phyloP scores from a whole-genome alignment of 257 asterid species.

The Cordia subcordata region DNA sequence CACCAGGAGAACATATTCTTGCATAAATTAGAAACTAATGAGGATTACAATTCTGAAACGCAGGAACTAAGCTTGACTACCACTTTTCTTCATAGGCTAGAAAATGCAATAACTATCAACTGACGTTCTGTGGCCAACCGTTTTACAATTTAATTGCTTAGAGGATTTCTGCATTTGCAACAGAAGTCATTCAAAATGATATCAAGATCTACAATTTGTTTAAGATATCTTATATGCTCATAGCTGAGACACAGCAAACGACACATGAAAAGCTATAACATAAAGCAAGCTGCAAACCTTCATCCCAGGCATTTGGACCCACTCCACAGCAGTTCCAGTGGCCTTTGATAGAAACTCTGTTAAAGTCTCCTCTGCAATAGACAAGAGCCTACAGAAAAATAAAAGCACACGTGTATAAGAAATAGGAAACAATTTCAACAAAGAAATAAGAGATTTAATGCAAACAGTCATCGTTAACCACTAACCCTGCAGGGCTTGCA shows the following conservation, averaged over 20 bases:
- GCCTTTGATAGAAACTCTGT: constrained; percentile 96
- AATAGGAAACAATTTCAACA: constrained; percentile 9
- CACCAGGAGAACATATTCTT: not conserved
- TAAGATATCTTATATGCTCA: constrained; percentile 1
- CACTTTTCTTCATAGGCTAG: too few species aligned
- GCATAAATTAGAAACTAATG: too few species aligned
- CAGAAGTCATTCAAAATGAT: too few species aligned
- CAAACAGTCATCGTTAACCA: constrained; percentile 36
- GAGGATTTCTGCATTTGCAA: too few species aligned
- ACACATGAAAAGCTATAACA: not conserved
- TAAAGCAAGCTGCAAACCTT: constrained; percentile 40
- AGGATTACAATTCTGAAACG: too few species aligned
- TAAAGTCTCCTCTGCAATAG: constrained; percentile 97
- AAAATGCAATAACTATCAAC: too few species aligned
- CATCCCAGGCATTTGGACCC: constrained; percentile 99
- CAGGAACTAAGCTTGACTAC: too few species aligned
- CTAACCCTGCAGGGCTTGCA: constrained; percentile 99
- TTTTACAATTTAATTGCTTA: too few species aligned
- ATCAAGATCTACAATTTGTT: too few species aligned
- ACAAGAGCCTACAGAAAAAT: constrained; percentile 63
- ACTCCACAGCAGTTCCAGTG: constrained; percentile 97
- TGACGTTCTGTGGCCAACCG: too few species aligned
- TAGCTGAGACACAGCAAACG: not conserved
- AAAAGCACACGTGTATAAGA: constrained; percentile 31
- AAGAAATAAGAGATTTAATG: constrained; percentile 22